Conservation (phyloP, 2,329 filamentous ascomycete genomes). For the Xylaria multiplex region DNA sequence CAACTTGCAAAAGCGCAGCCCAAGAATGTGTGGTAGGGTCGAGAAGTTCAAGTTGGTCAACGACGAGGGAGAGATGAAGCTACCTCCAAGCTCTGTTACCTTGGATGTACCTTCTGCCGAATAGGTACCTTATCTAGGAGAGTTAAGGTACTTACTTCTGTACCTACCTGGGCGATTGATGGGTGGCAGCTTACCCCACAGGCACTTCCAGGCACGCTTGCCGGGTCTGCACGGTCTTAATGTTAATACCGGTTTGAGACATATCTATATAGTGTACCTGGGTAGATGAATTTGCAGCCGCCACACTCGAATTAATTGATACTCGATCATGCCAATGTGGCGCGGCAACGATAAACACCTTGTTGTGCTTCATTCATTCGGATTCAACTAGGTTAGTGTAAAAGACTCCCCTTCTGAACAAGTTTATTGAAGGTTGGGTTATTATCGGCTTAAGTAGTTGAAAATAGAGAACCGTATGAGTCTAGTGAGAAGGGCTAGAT, state of each 20-base stretch:
- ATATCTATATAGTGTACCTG: background rate
- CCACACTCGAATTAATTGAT: background rate
- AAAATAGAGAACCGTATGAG: background rate
- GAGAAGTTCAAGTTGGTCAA: conserved; percentile 8
- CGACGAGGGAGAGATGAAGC: conserved; percentile 1
- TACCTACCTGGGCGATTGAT: background rate
- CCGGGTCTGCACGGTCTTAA: background rate
- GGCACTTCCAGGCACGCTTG: background rate
- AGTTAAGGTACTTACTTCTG: too few relatives aligned
- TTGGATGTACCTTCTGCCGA: background rate
- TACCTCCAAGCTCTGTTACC: background rate
- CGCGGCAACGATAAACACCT: background rate
- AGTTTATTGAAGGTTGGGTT: background rate
- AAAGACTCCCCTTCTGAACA: background rate
- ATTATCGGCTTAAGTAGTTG: background rate
- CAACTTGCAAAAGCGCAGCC: conserved; percentile 23
- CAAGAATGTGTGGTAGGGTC: background rate
- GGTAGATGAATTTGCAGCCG: background rate
- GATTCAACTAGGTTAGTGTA: background rate
- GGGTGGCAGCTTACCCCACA: conserved; percentile 2
- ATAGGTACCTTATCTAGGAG: background rate
- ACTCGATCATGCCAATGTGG: background rate
- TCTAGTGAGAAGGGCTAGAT: background rate
- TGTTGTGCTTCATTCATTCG: background rate
- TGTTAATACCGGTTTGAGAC: background rate